phyloP scores from a whole-genome alignment of 2,329 filamentous ascomycete genomes.

The Alternaria panax region DNA sequence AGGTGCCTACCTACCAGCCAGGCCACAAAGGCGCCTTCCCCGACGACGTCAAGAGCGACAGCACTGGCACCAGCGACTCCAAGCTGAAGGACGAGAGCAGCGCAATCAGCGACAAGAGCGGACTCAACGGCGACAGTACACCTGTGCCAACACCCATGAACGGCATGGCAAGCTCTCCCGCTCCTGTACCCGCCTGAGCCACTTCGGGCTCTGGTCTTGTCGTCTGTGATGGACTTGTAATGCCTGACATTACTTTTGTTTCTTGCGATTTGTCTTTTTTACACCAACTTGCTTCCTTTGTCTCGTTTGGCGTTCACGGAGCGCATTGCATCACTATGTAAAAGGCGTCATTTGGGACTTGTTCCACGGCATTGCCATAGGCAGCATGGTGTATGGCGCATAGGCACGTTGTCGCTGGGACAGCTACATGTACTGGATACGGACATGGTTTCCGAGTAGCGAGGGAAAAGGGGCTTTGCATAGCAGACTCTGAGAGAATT shows the following conservation, averaged over 20 bases:
- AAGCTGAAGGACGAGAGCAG: slow-evolving; percentile 66
- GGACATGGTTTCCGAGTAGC: background rate
- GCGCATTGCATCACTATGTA: slow-evolving; percentile 27
- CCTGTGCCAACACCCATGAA: slow-evolving; percentile 55
- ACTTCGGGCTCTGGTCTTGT: background rate
- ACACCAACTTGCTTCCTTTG: slow-evolving; percentile 17
- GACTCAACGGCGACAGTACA: slow-evolving; percentile 58
- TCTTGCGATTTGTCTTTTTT: slow-evolving; percentile 18
- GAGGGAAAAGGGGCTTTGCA: slow-evolving; percentile 5
- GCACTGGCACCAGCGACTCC: slow-evolving; percentile 62
- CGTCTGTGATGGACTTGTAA: background rate
- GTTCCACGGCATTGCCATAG: slow-evolving; percentile 25
- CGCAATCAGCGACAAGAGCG: slow-evolving; percentile 68
- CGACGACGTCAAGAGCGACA: slow-evolving; percentile 67
- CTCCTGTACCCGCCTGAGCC: slow-evolving; percentile 45
- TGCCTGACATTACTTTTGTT: slow-evolving; percentile 1
- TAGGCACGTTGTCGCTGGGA: background rate
- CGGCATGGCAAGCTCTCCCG: slow-evolving; percentile 60
- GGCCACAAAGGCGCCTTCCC: slow-evolving; percentile 66
- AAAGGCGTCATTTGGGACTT: slow-evolving; percentile 25
- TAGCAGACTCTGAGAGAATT: slow-evolving; percentile 2
- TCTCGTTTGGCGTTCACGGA: slow-evolving; percentile 38
- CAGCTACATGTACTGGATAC: slow-evolving; percentile 8
- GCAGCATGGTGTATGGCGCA: slow-evolving; percentile 12
- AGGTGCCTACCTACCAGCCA: slow-evolving; percentile 81